phyloP scores from a whole-genome alignment of 108 stramenopile species.

The Nannochloropsis oceanica region DNA sequence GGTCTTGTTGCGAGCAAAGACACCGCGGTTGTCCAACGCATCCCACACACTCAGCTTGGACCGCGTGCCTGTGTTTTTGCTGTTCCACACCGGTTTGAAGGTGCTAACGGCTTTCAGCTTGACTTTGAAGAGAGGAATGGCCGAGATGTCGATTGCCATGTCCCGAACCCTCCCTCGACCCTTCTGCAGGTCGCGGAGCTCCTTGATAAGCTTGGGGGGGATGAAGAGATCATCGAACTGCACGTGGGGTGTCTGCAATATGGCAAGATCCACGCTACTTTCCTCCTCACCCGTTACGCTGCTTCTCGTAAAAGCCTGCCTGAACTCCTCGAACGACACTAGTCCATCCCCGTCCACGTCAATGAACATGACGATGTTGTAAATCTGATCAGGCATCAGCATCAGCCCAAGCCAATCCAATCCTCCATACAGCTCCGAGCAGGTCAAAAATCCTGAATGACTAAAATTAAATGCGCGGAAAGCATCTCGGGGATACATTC shows the following conservation, averaged over 20 bases:
- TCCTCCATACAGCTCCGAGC: conserved; percentile 82
- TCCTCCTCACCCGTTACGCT: neutral
- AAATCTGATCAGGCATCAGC: conserved; percentile 39
- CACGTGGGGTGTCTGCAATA: conserved; percentile 22
- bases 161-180: conserved; percentile 4
- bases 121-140: neutral
- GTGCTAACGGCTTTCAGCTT: neutral
- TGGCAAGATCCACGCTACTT: conserved; percentile 3
- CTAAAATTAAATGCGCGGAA: conserved; percentile 87
- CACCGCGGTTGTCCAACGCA: neutral
- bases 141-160: neutral
- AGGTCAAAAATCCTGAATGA: conserved; percentile 73
- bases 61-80: neutral
- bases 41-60: conserved; percentile 16
- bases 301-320: conserved; percentile 52
- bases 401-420: conserved; percentile 67
- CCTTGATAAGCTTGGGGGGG: conserved; percentile 55
- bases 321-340: conserved; percentile 89
- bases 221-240: conserved; percentile 16
- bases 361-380: conserved; percentile 74
- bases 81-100: neutral
- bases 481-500: conserved; percentile 73
- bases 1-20: conserved; percentile 47
- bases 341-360: conserved; percentile 82
- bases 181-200: conserved; percentile 42